A percentile compares a stretch with the other conserved stretches of the same genome.
Evolutionary conservation across 2,329 filamentous ascomycete species (phyloP).

Genomic region (Diaporthe capsici): DNA sequence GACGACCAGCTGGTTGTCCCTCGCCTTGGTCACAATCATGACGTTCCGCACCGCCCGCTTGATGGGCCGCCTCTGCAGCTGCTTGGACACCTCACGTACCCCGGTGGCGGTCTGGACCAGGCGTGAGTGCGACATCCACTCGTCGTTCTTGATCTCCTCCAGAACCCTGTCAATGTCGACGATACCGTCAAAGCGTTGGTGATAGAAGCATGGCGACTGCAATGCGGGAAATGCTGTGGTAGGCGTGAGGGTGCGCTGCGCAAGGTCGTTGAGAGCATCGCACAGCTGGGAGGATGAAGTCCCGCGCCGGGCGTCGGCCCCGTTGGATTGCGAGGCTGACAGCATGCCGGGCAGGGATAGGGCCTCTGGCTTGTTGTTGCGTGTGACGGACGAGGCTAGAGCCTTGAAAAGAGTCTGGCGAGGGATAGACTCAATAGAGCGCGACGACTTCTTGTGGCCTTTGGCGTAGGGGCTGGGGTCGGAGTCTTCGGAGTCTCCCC

Average conservation of each 20-base stretch:
- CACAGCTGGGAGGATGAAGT: slow-evolving; percentile 74
- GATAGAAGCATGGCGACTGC: slow-evolving; percentile 97
- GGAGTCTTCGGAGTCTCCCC: slow-evolving; percentile 48
- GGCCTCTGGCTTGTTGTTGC: slow-evolving; percentile 73
- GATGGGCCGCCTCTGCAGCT: slow-evolving; percentile 91
- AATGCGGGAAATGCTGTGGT: slow-evolving; percentile 75
- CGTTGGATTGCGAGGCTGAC: slow-evolving; percentile 53
- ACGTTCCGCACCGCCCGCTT: slow-evolving; percentile 92
- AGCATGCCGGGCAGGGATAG: slow-evolving; percentile 74
- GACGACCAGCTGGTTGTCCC: slow-evolving; percentile 92
- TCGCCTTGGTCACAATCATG: slow-evolving; percentile 99
- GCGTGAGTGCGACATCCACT: slow-evolving; percentile 92
- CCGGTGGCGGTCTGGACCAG: slow-evolving; percentile 96
- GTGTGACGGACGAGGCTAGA: slow-evolving; percentile 73
- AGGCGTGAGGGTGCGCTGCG: slow-evolving; percentile 57
- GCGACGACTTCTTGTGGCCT: slow-evolving; percentile 63
- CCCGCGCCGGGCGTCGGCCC: slow-evolving; percentile 51
- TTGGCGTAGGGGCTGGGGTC: slow-evolving; percentile 47
- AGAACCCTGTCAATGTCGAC: slow-evolving; percentile 96
- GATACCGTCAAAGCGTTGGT: slow-evolving; percentile 95
- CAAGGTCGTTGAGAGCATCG: slow-evolving; percentile 69
- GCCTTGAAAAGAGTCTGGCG: slow-evolving; percentile 88
- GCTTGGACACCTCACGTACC: slow-evolving; percentile 95
- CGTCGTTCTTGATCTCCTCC: slow-evolving; percentile 91
- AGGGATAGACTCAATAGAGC: slow-evolving; percentile 77